Base-by-base conservation (phyloP, 768 basidiomycete species). In the Pseudohyphozyma bogoriensis region DNA sequence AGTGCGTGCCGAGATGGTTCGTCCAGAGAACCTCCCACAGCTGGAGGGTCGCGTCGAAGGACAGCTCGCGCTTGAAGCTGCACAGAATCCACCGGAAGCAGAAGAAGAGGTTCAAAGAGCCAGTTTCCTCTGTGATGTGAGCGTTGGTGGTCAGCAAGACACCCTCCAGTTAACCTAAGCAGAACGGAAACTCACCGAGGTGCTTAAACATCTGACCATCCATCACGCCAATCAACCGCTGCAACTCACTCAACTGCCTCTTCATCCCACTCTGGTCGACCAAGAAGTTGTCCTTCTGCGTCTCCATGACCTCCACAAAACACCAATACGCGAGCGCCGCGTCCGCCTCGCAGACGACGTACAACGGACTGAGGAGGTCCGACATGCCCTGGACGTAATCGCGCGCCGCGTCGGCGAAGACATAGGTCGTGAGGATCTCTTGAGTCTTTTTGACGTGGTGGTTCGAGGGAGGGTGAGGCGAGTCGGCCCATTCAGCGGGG, bases 331-430 rank as follows among this genome's bases (percentile, higher is more conserved):
- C 89, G 75, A 89, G 74, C 55, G 85, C 86, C 69, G 93, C 91
- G 64, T 95, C 85, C 10, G 83, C 87, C 55, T 80, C 84, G 81
- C 88, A 84, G 20, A 91, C 87, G 29, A 97, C 85, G 70, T 96
- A 97, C 9, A 97, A 75, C 16, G 95, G 95, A 5, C 89, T 85
- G 68, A 88, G 87, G 18, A 99, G 80, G 74, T 99, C 95, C 3
- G 88, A 90, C 95, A 97, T 97, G 35, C 95, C 95, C 74, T 97
- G 95, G 7, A 97, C 95, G 72, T 97, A 96, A 32, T 92, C 90
- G 85, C 52, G 56, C 20, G n/a, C 26, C 1, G 22, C 29, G 6
- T 44, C 32, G 15, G 66, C 59, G 12, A 67, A 64, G 24, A 67
- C 88, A 69, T 90, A 93, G 1, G 92, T 95, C 68, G 96, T 78